phyloP scores from a whole-genome alignment of 2,329 filamentous ascomycete genomes.

The Fusarium subtropicale region DNA sequence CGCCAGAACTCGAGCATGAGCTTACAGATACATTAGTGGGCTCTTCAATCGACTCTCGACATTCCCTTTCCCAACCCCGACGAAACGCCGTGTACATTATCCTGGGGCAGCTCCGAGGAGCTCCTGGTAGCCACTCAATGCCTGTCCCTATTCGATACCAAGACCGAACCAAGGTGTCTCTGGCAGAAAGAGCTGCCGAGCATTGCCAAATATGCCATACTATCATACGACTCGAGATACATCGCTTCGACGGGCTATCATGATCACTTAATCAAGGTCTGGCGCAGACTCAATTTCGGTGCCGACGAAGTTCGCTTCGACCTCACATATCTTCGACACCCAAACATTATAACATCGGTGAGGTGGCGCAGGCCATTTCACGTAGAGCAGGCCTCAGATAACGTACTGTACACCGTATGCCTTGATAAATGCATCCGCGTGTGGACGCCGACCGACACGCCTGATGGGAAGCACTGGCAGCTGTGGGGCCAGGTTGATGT shows the following conservation, averaged over 20 bases:
- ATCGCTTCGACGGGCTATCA: conserved; percentile 83
- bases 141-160: conserved; percentile 75
- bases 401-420: conserved; percentile 91
- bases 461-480: conserved; percentile 77
- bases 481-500: conserved; percentile 87
- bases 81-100: conserved; percentile 66
- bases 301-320: conserved; percentile 88
- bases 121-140: conserved; percentile 79
- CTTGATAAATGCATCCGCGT: conserved; percentile 83
- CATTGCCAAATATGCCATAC: conserved; percentile 76
- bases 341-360: conserved; percentile 79
- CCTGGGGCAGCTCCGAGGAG: conserved; percentile 90
- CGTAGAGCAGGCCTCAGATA: conserved; percentile 81
- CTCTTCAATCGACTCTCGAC: conserved; percentile 71
- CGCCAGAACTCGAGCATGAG: conserved; percentile 7
- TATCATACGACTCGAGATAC: conserved; percentile 88
- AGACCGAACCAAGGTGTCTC: conserved; percentile 63
- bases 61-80: conserved; percentile 48
- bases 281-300: conserved; percentile 88
- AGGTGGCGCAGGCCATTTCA: conserved; percentile 87
- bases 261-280: conserved; percentile 90
- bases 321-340: conserved; percentile 89
- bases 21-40: conserved; percentile 63
- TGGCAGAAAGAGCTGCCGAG: conserved; percentile 84
- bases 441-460: conserved; percentile 82